Evolutionary conservation across 106 monocot genomes (phyloP).

Genomic region (Dioscorea alata): DNA sequence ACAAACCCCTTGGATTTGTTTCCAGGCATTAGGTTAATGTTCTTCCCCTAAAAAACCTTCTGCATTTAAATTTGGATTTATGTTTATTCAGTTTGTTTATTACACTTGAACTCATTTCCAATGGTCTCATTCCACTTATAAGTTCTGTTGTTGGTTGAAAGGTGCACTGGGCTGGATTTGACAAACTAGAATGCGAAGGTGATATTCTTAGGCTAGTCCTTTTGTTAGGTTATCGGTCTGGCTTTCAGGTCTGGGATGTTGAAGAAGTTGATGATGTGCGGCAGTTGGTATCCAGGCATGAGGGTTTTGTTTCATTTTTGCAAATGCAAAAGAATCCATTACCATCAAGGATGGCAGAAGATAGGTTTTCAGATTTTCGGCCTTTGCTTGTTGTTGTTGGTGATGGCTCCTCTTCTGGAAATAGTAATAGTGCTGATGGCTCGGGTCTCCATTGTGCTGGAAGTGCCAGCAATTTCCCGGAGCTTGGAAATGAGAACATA

Average conservation of each 20-base stretch:
- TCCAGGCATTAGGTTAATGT: no score
- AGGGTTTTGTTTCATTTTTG: constrained; percentile 69
- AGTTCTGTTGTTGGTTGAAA: constrained; percentile 6
- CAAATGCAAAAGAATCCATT: constrained; percentile 56
- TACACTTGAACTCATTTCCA: no score
- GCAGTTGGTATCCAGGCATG: constrained; percentile 59
- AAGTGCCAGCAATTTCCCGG: constrained; percentile 25
- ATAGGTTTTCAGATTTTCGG: constrained; percentile 48
- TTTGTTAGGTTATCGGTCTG: constrained; percentile 66
- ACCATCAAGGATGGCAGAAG: constrained; percentile 27
- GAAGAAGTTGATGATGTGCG: constrained; percentile 77
- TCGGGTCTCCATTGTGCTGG: constrained; percentile 22
- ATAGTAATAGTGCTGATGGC: constrained; percentile 17
- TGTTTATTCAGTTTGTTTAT: no score
- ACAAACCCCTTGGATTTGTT: no score
- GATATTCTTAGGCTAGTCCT: constrained; percentile 50
- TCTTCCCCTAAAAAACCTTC: no score
- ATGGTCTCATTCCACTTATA: no score
- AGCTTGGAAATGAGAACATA: constrained; percentile 41
- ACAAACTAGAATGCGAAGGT: constrained; percentile 53
- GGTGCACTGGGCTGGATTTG: constrained; percentile 92
- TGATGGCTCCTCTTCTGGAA: constrained; percentile 33
- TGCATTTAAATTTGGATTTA: no score
- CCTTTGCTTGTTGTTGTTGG: constrained; percentile 55
- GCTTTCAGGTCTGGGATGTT: constrained; percentile 95